Conservation (phyloP, 2,329 filamentous ascomycete species). For the Biscogniauxia marginata region DNA sequence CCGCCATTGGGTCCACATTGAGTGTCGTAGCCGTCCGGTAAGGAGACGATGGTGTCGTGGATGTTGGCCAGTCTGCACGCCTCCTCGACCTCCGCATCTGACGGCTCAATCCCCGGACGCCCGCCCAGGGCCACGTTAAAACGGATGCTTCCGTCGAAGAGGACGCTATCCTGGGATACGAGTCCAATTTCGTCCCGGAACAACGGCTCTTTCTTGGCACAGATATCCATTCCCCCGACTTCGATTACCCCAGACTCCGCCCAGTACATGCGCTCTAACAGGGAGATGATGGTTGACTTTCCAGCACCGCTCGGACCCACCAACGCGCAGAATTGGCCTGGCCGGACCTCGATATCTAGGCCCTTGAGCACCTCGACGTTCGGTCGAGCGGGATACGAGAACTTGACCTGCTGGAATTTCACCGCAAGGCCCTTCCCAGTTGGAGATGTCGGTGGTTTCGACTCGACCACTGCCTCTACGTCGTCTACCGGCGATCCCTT, state of each 20-base stretch:
- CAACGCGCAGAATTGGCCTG: constrained; percentile 41
- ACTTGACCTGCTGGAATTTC: constrained; percentile 54
- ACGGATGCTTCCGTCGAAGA: constrained; percentile 55
- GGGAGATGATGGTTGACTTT: constrained; percentile 46
- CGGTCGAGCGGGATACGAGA: constrained; percentile 60
- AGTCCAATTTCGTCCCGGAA: constrained; percentile 55
- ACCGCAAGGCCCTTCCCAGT: constrained; percentile 37
- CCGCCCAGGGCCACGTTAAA: constrained; percentile 58
- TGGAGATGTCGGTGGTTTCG: constrained; percentile 14
- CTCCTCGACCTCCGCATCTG: constrained; percentile 60
- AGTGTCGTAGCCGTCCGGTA: constrained; percentile 67
- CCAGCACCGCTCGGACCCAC: constrained; percentile 48
- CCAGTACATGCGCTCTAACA: constrained; percentile 54
- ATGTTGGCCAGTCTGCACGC: constrained; percentile 69
- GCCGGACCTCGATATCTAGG: constrained; percentile 36
- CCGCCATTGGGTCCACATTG: constrained; percentile 70
- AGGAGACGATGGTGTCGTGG: constrained; percentile 61
- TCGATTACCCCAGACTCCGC: constrained; percentile 48
- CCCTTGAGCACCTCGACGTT: constrained; percentile 48
- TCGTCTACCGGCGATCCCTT: constrained; percentile 17
- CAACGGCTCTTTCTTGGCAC: constrained; percentile 37
- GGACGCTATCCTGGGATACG: constrained; percentile 57
- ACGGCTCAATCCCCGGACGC: constrained; percentile 52
- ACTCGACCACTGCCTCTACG: constrained; percentile 28
- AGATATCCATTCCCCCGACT: constrained; percentile 51